Evolutionary conservation across 2,329 filamentous ascomycete genomes (phyloP).

Genomic region (Botryotinia globosa): DNA sequence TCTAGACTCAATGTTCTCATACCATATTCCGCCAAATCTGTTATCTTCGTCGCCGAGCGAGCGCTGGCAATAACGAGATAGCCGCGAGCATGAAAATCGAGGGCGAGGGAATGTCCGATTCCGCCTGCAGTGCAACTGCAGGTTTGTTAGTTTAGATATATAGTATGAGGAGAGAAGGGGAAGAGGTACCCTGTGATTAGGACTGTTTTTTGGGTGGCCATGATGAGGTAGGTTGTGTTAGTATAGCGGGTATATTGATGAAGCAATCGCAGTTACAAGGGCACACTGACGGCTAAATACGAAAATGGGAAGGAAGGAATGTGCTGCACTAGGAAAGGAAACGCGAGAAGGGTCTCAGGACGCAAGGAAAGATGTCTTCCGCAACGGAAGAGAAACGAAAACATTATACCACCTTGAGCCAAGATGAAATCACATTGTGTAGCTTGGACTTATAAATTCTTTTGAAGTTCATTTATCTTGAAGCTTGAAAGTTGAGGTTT

Average conservation of each 20-base stretch:
- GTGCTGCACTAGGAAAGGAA: background rate
- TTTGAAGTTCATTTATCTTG: background rate
- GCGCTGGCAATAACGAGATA: slow-evolving; percentile 44
- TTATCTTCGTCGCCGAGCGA: slow-evolving; percentile 39
- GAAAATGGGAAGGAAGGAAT: background rate
- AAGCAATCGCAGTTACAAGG: background rate
- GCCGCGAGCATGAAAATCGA: slow-evolving; percentile 41
- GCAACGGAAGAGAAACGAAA: background rate
- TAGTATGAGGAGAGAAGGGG: background rate
- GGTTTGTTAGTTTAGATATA: background rate
- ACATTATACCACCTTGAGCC: background rate
- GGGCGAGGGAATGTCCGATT: slow-evolving; percentile 43
- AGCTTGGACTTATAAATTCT: background rate
- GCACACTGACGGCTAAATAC: background rate
- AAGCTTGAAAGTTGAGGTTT: background rate
- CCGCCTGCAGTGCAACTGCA: slow-evolving; percentile 38
- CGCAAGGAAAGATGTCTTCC: background rate
- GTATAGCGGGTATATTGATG: background rate
- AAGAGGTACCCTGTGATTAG: slow-evolving; percentile 7
- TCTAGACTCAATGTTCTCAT: slow-evolving; percentile 44
- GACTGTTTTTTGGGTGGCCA: background rate
- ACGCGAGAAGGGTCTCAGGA: background rate
- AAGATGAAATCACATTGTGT: background rate
- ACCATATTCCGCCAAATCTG: slow-evolving; percentile 32
- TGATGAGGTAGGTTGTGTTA: background rate